Evolutionary conservation across 192 early-diverging fungal genomes (phyloP).

Genomic region (Dissophora globulifera): DNA sequence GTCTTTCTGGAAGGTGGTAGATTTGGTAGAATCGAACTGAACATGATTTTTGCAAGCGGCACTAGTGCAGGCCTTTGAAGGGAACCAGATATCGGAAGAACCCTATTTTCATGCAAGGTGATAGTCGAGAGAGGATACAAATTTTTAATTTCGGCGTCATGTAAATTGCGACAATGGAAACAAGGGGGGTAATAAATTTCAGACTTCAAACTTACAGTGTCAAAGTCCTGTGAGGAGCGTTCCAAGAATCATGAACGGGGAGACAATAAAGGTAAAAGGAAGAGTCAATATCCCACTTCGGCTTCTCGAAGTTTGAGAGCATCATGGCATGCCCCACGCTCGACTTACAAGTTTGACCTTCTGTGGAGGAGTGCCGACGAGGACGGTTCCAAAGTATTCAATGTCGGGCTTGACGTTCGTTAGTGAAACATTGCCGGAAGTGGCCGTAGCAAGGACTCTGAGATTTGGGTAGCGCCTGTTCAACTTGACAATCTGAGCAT

Average conservation of each 20-base stretch:
- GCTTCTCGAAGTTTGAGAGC: no score
- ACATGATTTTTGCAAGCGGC: conserved; percentile 58
- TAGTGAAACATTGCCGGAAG: conserved; percentile 20
- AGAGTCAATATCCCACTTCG: no score
- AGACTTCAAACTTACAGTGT: background rate
- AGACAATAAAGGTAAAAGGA: no score
- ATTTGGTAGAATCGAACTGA: conserved; percentile 58
- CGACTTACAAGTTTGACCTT: conserved; percentile 14
- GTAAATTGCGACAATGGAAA: no score
- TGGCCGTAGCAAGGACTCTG: background rate
- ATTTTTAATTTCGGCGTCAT: no score
- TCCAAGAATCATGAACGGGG: no score
- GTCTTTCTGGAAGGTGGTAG: conserved; percentile 64
- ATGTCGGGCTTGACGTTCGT: conserved; percentile 52
- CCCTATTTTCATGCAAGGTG: no score
- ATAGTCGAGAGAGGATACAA: no score
- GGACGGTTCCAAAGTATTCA: conserved; percentile 49
- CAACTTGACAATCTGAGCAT: conserved; percentile 18
- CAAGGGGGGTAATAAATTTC: no score
- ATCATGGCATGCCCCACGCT: no score
- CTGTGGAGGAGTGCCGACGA: conserved; percentile 44
- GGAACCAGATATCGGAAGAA: conserved; percentile 70
- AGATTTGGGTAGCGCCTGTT: conserved; percentile 8
- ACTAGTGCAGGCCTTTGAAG: conserved; percentile 56
- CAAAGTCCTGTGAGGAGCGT: background rate